phyloP scores from a whole-genome alignment of 2,329 filamentous ascomycete genomes.

The Ophiocordyceps australis region DNA sequence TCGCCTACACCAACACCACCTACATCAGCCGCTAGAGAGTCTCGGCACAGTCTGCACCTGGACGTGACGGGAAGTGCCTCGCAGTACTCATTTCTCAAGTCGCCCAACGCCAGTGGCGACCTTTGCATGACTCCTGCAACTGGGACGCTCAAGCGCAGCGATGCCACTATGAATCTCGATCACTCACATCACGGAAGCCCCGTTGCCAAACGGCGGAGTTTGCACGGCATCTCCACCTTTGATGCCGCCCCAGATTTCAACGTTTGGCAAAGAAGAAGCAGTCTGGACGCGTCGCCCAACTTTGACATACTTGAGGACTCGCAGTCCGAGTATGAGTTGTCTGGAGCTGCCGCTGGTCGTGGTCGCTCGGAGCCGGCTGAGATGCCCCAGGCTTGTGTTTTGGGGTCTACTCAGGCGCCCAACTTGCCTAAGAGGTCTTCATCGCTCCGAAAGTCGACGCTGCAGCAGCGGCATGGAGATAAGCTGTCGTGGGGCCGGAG shows the following conservation, averaged over 20 bases:
- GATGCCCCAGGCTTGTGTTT: conserved; percentile 9
- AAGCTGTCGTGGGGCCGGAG: conserved; percentile 44
- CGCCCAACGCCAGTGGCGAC: conserved; percentile 24
- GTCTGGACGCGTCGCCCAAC: conserved; percentile 18
- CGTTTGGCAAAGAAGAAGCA: conserved; percentile 61
- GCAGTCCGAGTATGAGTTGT: conserved; percentile 33
- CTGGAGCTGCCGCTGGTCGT: conserved; percentile 11
- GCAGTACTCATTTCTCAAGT: conserved; percentile 28
- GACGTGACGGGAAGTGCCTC: conserved; percentile 33
- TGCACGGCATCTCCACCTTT: conserved; percentile 55
- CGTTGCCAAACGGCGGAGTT: conserved; percentile 75
- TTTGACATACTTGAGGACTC: conserved; percentile 35
- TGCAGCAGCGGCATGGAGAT: conserved; percentile 66
- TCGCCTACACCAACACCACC: conserved; percentile 10
- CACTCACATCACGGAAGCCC: conserved; percentile 65
- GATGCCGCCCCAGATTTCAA: conserved; percentile 42
- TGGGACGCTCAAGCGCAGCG: conserved; percentile 82
- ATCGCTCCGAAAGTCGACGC: conserved; percentile 68
- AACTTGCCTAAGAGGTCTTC: conserved; percentile 51
- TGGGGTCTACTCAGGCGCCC: conserved; percentile 26
- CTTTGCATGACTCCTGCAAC: conserved; percentile 21
- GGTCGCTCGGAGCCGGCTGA: conserved; percentile 3
- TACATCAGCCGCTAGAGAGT: conserved; percentile 21
- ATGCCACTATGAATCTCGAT: conserved; percentile 77
- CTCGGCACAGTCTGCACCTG: conserved; percentile 36